A percentile compares a stretch with the other conserved stretches of the same genome.
phyloP scores from a whole-genome alignment of 148 eudicot species.

The Camellia sinensis region DNA sequence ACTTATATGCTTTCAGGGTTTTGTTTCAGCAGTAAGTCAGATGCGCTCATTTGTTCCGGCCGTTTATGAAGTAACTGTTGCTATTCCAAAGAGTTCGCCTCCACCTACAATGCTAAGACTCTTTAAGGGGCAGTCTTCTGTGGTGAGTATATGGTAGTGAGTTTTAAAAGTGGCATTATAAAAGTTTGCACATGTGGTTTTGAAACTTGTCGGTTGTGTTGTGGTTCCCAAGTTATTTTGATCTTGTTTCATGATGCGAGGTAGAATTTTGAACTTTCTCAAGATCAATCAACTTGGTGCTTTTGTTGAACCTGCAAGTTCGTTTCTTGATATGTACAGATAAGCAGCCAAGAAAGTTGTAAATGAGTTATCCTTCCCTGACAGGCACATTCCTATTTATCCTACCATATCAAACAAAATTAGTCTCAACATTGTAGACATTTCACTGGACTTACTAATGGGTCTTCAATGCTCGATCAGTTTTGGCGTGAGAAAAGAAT shows the following conservation, averaged over 20 bases:
- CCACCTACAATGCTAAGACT: slow-evolving; percentile 84
- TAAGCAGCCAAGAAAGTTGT: background rate
- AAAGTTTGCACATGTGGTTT: background rate
- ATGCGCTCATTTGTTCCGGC: slow-evolving; percentile 95
- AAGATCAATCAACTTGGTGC: background rate
- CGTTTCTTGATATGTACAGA: background rate
- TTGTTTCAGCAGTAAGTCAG: slow-evolving; percentile 81
- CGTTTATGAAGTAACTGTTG: slow-evolving; percentile 73
- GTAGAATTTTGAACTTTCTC: background rate
- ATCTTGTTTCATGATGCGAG: background rate
- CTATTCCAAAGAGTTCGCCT: slow-evolving; percentile 73
- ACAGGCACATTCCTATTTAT: background rate
- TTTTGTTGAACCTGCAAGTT: background rate
- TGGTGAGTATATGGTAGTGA: slow-evolving; percentile 48
- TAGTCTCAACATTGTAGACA: background rate
- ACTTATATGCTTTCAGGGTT: slow-evolving; percentile 52
- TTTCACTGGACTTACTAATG: background rate
- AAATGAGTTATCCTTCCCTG: background rate
- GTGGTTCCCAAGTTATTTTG: slow-evolving; percentile 1
- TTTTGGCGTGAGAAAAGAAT: background rate
- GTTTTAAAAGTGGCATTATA: slow-evolving; percentile 5
- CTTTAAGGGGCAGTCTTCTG: slow-evolving; percentile 83
- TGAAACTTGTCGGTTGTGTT: background rate
- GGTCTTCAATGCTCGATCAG: background rate
- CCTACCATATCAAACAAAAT: background rate